Conservation (phyloP, 768 basidiomycete species). For the Rhizopogon vesiculosus region DNA sequence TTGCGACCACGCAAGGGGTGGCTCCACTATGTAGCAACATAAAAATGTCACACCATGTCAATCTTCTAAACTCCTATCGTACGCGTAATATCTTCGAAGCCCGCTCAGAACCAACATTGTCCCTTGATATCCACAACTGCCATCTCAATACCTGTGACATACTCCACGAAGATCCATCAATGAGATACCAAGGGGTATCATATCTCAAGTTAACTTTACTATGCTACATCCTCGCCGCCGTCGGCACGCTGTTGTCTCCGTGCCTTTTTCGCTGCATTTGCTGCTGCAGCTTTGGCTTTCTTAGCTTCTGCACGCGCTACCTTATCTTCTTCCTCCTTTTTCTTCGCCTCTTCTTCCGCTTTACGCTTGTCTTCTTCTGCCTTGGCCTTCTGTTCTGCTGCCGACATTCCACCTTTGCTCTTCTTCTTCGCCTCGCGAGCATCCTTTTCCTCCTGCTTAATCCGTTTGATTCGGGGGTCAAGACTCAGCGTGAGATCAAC, state of each 20-base stretch:
- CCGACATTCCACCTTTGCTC: constrained; percentile 35
- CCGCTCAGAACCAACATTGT: too few relatives aligned
- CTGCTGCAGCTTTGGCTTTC: constrained; percentile 80
- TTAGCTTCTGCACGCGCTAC: constrained; percentile 69
- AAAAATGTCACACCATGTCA: too few relatives aligned
- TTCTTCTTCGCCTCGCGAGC: constrained; percentile 90
- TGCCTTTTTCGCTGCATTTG: constrained; percentile 90
- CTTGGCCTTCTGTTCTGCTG: constrained; percentile 45
- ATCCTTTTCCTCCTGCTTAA: constrained; percentile 95
- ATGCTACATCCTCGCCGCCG: constrained; percentile 11
- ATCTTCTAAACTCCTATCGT: too few relatives aligned
- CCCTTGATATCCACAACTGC: neutral
- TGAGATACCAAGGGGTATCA: too few relatives aligned
- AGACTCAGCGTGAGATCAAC: constrained; percentile 81
- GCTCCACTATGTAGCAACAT: neutral
- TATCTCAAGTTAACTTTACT: neutral
- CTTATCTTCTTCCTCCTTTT: constrained; percentile 84
- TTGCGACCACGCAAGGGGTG: neutral
- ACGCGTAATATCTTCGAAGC: too few relatives aligned
- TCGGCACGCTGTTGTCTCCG: constrained; percentile 57
- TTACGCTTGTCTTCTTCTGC: constrained; percentile 57
- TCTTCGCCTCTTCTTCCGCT: constrained; percentile 66
- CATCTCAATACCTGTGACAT: neutral
- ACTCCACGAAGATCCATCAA: neutral
- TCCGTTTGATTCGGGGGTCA: constrained; percentile 95